Conservation (phyloP, 768 basidiomycete species). For the Crepidotus variabilis region DNA sequence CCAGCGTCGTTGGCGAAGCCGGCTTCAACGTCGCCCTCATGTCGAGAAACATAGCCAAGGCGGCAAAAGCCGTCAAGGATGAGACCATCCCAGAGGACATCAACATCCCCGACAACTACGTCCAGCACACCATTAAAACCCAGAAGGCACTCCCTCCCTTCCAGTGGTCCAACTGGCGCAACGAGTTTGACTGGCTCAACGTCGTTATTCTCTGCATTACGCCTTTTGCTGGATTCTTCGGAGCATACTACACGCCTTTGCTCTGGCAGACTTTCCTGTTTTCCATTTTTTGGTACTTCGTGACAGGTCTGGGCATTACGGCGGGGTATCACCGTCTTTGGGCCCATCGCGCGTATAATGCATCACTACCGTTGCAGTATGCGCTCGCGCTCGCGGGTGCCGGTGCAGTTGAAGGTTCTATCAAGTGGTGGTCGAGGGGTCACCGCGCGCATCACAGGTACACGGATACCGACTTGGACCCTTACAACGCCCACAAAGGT, state of each 20-base stretch:
- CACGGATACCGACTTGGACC: conserved; percentile 96
- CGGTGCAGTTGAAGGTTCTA: conserved; percentile 93
- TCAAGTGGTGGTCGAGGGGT: conserved; percentile 98
- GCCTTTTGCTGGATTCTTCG: conserved; percentile 72
- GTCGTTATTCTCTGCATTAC: conserved; percentile 68
- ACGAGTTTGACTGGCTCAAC: conserved; percentile 76
- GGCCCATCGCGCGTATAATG: conserved; percentile 96
- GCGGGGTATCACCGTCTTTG: conserved; percentile 97
- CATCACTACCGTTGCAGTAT: conserved; percentile 81
- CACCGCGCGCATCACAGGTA: conserved; percentile 98
- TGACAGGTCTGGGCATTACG: conserved; percentile 79
- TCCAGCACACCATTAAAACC: conserved; percentile 67
- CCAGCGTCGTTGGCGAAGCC: neutral
- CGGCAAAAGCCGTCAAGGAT: conserved; percentile 11
- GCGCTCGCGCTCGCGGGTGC: conserved; percentile 80
- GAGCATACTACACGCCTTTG: conserved; percentile 61
- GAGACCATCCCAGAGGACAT: conserved; percentile 42
- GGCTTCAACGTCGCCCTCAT: neutral
- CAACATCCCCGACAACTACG: conserved; percentile 80
- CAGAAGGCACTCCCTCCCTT: conserved; percentile 68
- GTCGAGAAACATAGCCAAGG: conserved; percentile 4
- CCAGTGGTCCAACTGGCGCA: conserved; percentile 50
- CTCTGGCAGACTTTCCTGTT: conserved; percentile 71
- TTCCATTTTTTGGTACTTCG: conserved; percentile 34
- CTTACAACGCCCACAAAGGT: conserved; percentile 90